Evolutionary conservation across 2,329 filamentous ascomycete species (phyloP), one percentile per base, ranked within the genome.

Genomic region (Trichophyton simii): DNA sequence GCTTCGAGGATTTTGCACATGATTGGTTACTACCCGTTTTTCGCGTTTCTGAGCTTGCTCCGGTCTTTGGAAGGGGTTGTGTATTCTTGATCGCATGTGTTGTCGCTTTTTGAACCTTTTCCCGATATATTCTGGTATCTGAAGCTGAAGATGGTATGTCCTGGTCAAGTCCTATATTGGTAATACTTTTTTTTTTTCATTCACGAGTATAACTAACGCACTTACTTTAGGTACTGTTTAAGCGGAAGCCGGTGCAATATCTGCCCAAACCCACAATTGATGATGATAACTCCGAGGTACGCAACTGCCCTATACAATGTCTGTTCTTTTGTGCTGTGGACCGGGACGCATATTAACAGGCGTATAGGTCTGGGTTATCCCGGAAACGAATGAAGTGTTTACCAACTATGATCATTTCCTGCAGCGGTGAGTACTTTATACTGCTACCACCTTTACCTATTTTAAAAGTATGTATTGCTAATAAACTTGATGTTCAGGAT

Each of bases 161-260:
- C 13, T n/a, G 9, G 8, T 1, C 28, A 28, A 9, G 52, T 31
- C 38, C 38, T 25, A 38, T 9, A 38, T 13, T 13, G 1, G 6
- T 38, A 38, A n/a, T 18, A 44, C 41, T 6, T 15, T 44, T 18
- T 7, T 42, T 42, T 36, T 11, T 41, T 7, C 11, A 7, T 1
- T 2, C 42, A 41, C 8, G 28, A 15, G 6, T 8, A 34, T 11
- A n/a, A 15, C n/a, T 41, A 59, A 25, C 8, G 34, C n/a, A 5
- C n/a, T 18, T 44, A 11, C 6, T 55, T 20, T 71, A 97, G 92
- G 92, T 99, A 68, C 82, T 96, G 66, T 96, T 89, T 76, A 97
- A 97, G 79, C 85, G 94, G 70, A 97, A 97, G 77, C 91, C 91
- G 62, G 91, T 97, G 71, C 86, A 89, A 76, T 88, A 90, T 72